Evolutionary conservation across 2,329 filamentous ascomycete genomes (phyloP), one percentile per base, ranked within the genome.

Genomic region (Xylariaceae sp.): DNA sequence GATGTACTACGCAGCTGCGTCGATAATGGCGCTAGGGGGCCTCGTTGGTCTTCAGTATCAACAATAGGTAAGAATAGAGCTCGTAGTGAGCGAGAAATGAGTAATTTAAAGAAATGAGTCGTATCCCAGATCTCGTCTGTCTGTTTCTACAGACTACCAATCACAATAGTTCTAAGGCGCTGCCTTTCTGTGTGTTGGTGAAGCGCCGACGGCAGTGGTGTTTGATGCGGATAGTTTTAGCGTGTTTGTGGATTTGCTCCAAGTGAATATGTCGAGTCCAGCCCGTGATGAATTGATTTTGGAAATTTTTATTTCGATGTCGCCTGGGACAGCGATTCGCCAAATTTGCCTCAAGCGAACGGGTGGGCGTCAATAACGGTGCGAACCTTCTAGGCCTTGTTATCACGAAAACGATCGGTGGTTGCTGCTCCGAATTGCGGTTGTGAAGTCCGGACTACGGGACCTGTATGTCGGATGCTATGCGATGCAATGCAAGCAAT

Each of bases 321-420:
- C 9, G 12, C 12, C 12, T 5, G 33, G 5, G 9, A 36, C 33
- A 36, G 15, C 4, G 62, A 52, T 57, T 55, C 42, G 42, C 62
- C 68, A 69, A 65, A 66, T 66, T 70, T 71, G 72, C 73, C 63
- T 75, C 72, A 70, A 75, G 72, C 71, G 68, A 71, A 70, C 66
- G 66, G 60, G 57, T 55, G 56, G 57, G 62, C 62, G 58, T 62
- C 57, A 59, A 65, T 64, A 56, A 61, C 58, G 57, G 58, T 56
- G 56, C 55, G 58, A 64, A 71, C 72, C 70, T 70, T 72, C 68
- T 68, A 74, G 70, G 68, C 64, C 60, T 60, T 58, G 51, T 58
- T 59, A 65, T 62, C n/a, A 63, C 36, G 58, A 66, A 58, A 62
- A 58, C 57, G 57, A 54, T 48, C 44, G 50, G 50, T 50, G 47